A percentile compares a stretch with the other conserved stretches of the same genome.
Evolutionary conservation across 2,329 filamentous ascomycete genomes (phyloP).

Genomic region (Cordyceps pruinosa): DNA sequence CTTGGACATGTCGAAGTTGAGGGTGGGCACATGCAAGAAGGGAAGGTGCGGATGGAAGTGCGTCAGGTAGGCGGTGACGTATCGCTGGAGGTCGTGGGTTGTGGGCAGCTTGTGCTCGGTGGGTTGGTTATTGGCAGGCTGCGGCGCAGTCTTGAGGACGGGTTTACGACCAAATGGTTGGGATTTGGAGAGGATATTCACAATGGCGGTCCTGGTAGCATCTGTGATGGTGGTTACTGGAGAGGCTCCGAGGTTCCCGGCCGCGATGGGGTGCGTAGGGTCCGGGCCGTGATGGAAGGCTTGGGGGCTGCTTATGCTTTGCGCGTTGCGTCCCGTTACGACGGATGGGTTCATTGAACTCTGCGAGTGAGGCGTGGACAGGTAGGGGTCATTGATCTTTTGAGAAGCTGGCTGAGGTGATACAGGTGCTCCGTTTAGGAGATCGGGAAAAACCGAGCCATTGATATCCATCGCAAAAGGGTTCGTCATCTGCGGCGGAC

Average conservation of each 20-base stretch:
- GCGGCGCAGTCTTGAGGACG: conserved; percentile 46
- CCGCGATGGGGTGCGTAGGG: conserved; percentile 64
- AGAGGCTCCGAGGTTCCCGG: conserved; percentile 51
- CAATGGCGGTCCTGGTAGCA: conserved; percentile 54
- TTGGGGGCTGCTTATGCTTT: conserved; percentile 53
- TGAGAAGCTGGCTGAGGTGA: conserved; percentile 71
- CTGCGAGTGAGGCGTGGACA: conserved; percentile 70
- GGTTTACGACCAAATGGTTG: conserved; percentile 57
- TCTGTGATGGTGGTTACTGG: conserved; percentile 60
- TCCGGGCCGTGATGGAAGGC: conserved; percentile 61
- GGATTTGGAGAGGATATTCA: conserved; percentile 52
- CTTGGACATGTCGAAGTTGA: conserved; percentile 74
- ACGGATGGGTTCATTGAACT: conserved; percentile 66
- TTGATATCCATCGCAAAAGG: conserved; percentile 71
- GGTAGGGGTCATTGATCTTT: conserved; percentile 65
- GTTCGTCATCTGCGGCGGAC: conserved; percentile 60
- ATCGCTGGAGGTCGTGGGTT: conserved; percentile 81
- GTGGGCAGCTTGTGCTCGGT: conserved; percentile 60
- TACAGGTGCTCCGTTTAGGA: conserved; percentile 63
- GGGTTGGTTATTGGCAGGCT: conserved; percentile 32
- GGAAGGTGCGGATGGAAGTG: conserved; percentile 93
- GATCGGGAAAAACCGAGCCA: conserved; percentile 68
- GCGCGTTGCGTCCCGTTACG: conserved; percentile 56
- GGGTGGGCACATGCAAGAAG: conserved; percentile 86
- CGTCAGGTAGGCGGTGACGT: conserved; percentile 80